Evolutionary conservation across 306 rosid genomes (phyloP).

Genomic region (Vicia faba): DNA sequence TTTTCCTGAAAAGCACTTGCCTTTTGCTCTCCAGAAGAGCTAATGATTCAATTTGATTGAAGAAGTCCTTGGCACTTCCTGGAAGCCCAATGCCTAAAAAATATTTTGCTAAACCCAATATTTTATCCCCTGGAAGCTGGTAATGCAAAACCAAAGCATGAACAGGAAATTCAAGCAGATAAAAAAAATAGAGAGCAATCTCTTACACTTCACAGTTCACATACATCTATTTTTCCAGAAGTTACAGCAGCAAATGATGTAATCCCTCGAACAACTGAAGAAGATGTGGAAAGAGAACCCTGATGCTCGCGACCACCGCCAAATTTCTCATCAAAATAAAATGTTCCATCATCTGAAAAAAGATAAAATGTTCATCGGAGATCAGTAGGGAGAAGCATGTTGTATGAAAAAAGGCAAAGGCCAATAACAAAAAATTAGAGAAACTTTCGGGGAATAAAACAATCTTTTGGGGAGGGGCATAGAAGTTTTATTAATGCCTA

Average conservation of each 20-base stretch:
- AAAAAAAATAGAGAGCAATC: slow-evolving; percentile 6
- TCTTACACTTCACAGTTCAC: slow-evolving; percentile 38
- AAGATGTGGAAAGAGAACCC: slow-evolving; percentile 82
- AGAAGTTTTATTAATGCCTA: slow-evolving; percentile 19
- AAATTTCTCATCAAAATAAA: slow-evolving; percentile 86
- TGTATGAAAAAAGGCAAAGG: background rate
- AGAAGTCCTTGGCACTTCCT: slow-evolving; percentile 84
- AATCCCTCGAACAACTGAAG: slow-evolving; percentile 91
- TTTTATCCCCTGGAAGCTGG: slow-evolving; percentile 80
- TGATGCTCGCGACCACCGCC: slow-evolving; percentile 68
- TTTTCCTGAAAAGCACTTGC: slow-evolving; percentile 48
- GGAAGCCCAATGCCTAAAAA: slow-evolving; percentile 91
- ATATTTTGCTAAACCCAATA: slow-evolving; percentile 90
- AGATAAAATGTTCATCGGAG: slow-evolving; percentile 29
- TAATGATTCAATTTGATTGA: slow-evolving; percentile 83
- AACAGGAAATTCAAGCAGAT: slow-evolving; percentile 29
- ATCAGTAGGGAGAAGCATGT: slow-evolving; percentile 28
- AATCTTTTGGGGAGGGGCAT: background rate
- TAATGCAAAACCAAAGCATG: slow-evolving; percentile 44
- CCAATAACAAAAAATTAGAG: background rate
- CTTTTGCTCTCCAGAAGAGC: slow-evolving; percentile 79
- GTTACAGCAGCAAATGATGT: slow-evolving; percentile 67
- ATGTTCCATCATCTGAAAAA: slow-evolving; percentile 78
- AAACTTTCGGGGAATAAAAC: background rate
- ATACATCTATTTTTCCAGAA: slow-evolving; percentile 77